Evolutionary conservation across 768 basidiomycete genomes (phyloP).

Genomic region (Chalciporus pseudorubinellus): DNA sequence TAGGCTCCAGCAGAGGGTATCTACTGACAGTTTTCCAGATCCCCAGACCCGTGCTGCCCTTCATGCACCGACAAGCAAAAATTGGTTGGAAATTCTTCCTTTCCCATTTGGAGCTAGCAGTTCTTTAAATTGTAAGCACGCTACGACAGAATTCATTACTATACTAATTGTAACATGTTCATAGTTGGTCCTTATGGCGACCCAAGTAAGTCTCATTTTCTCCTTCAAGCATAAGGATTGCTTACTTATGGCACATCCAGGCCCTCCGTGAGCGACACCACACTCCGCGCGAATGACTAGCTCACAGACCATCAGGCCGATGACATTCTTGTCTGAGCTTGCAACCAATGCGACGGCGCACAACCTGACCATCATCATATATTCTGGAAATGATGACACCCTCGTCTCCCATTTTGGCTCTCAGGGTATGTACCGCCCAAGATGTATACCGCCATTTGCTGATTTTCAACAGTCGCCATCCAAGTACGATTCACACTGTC

Average conservation of each 20-base stretch:
- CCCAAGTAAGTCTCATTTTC: conserved; percentile 29
- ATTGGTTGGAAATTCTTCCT: conserved; percentile 35
- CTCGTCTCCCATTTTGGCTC: conserved; percentile 60
- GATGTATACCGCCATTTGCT: neutral
- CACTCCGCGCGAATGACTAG: neutral
- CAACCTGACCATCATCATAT: conserved; percentile 49
- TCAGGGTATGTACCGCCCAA: conserved; percentile 44
- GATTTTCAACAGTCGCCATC: conserved; percentile 44
- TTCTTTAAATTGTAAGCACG: conserved; percentile 22
- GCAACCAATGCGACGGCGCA: conserved; percentile 57
- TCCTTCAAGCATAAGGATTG: neutral
- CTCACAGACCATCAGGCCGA: conserved; percentile 42
- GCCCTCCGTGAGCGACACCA: conserved; percentile 32
- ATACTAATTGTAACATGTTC: neutral
- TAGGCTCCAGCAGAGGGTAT: too few relatives aligned
- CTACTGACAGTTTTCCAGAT: conserved; percentile 34
- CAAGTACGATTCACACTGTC: conserved; percentile 37
- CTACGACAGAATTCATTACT: neutral
- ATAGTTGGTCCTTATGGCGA: conserved; percentile 20
- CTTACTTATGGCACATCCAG: conserved; percentile 15
- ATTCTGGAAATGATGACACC: conserved; percentile 67
- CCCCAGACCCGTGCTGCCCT: conserved; percentile 51
- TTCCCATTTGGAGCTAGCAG: conserved; percentile 21
- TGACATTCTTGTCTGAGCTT: conserved; percentile 62
- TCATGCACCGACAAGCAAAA: conserved; percentile 65